A percentile compares a stretch with the other conserved stretches of the same genome.
phyloP scores from a whole-genome alignment of 306 rosid species.

The cucumber (Cucumis sativus) region Cucumber_9930_V3 NC_026660.2:30362501-30363000 shows the following conservation, averaged over 20 bases:
- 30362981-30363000: neutral
- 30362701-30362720: neutral
- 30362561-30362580: conserved; percentile 17
- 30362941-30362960: neutral
- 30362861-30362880: neutral
- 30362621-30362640: neutral
- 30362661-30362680: neutral
- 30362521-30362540: conserved; percentile 1
- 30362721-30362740: neutral
- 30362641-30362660: neutral
- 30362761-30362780: neutral
- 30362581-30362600: neutral
- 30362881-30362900: neutral
- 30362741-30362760: neutral
- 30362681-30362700: neutral
- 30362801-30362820: neutral
- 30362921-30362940: neutral
- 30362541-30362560: conserved; percentile 25
- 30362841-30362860: neutral
- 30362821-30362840: neutral
- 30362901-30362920: neutral
- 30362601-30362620: neutral
- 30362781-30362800: neutral
- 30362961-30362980: neutral
- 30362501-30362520: conserved; percentile 10